phyloP scores from a whole-genome alignment of 345 rosid genomes.

The Streptanthus diversifolius region DNA sequence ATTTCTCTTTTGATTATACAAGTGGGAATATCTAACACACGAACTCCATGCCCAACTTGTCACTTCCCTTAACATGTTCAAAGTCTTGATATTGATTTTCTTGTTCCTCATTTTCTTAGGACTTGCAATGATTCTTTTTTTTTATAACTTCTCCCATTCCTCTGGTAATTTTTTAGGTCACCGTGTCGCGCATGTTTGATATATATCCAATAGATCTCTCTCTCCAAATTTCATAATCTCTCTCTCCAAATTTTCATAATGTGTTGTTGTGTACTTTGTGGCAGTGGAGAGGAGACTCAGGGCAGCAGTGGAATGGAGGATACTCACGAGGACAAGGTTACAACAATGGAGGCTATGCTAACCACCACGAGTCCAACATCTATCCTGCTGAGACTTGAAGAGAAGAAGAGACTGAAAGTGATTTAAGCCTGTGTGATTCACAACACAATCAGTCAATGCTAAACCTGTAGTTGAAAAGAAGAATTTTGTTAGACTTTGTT shows the following conservation, averaged over 20 bases:
- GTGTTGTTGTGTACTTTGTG: not conserved
- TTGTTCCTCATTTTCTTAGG: not conserved
- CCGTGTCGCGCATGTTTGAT: not conserved
- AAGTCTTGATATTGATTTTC: not conserved
- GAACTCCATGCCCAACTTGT: conserved; percentile 15
- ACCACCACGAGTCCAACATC: conserved; percentile 30
- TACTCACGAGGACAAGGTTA: conserved; percentile 65
- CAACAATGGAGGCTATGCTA: conserved; percentile 58
- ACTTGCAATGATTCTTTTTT: not conserved
- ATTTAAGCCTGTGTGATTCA: conserved; percentile 9
- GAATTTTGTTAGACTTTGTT: conserved; percentile 28
- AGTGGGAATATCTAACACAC: conserved; percentile 19
- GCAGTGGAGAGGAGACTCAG: conserved; percentile 76
- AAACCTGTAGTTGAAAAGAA: conserved; percentile 20
- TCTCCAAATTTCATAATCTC: not conserved
- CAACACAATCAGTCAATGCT: not conserved
- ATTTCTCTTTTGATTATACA: conserved; percentile 7
- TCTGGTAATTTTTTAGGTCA: not conserved
- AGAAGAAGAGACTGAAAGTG: conserved; percentile 14
- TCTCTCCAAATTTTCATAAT: not conserved
- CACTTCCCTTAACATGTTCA: conserved; percentile 5
- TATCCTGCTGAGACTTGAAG: conserved; percentile 20
- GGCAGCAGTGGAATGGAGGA: conserved; percentile 74
- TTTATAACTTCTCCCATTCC: not conserved
- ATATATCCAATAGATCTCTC: not conserved